Evolutionary conservation across 345 rosid species (phyloP).

Genomic region (Eucalyptus sideroxylon): DNA sequence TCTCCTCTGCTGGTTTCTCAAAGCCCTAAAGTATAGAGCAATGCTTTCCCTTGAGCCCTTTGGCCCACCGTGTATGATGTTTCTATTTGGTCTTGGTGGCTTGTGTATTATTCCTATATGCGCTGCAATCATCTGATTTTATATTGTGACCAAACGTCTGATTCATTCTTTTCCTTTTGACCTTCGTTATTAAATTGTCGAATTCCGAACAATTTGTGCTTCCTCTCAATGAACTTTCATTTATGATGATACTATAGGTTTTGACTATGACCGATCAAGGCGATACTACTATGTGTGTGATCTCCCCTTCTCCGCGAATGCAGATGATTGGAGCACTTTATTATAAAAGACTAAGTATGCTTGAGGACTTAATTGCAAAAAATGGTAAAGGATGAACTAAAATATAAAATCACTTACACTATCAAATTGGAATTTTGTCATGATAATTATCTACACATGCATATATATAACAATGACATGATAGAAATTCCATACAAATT

Average conservation of each 20-base stretch:
- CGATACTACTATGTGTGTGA: background rate
- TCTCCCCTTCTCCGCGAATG: background rate
- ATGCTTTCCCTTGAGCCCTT: background rate
- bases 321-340: background rate
- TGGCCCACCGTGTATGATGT: background rate
- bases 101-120: background rate
- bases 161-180: background rate
- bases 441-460: background rate
- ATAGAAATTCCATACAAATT: background rate
- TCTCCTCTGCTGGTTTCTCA: background rate
- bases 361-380: background rate
- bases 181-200: background rate
- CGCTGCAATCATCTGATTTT: background rate
- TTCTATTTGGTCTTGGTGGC: background rate
- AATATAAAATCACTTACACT: background rate
- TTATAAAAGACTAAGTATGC: background rate
- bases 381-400: background rate
- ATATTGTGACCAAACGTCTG: background rate
- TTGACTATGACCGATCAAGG: background rate
- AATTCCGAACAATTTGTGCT: background rate
- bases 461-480: fast-evolving
- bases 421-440: background rate
- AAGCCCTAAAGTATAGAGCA: background rate
- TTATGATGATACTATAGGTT: background rate
- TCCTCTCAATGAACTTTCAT: background rate